phyloP scores from a whole-genome alignment of 345 rosid species.

The Syzygium grande region DNA sequence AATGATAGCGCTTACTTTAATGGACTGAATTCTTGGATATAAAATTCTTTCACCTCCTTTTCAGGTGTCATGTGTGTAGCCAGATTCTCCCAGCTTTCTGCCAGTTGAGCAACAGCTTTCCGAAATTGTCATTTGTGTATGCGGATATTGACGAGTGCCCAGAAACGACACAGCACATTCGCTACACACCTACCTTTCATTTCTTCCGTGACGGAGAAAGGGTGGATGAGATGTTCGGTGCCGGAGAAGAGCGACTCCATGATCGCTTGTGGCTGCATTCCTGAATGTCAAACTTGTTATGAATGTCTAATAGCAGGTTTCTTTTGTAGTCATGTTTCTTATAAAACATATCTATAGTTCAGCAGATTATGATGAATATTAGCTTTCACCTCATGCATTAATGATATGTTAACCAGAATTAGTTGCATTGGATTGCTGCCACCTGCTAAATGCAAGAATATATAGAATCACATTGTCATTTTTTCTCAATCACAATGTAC shows the following conservation, averaged over 20 bases:
- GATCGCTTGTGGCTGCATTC: constrained; percentile 95
- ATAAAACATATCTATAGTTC: background rate
- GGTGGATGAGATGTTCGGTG: constrained; percentile 94
- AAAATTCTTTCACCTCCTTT: background rate
- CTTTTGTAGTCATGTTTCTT: background rate
- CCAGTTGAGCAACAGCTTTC: constrained; percentile 59
- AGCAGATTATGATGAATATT: background rate
- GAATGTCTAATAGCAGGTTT: background rate
- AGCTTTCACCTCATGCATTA: background rate
- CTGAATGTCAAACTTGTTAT: constrained; percentile 16
- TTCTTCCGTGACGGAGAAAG: constrained; percentile 80
- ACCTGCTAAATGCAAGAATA: background rate
- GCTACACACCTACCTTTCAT: constrained; percentile 89
- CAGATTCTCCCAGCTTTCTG: constrained; percentile 74
- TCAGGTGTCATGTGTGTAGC: constrained; percentile 85
- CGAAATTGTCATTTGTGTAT: constrained; percentile 56
- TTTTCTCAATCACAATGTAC: background rate
- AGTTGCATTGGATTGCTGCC: background rate
- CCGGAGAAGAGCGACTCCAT: constrained; percentile 79
- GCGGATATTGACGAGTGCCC: constrained; percentile 97
- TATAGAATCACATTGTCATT: background rate
- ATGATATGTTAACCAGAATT: background rate
- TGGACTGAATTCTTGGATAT: background rate
- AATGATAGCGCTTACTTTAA: background rate
- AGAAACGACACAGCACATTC: constrained; percentile 68